A percentile compares a stretch with the other conserved stretches of the same genome.
Conservation (phyloP, 169 alveolate species). For the Besnoitia besnoiti region DNA sequence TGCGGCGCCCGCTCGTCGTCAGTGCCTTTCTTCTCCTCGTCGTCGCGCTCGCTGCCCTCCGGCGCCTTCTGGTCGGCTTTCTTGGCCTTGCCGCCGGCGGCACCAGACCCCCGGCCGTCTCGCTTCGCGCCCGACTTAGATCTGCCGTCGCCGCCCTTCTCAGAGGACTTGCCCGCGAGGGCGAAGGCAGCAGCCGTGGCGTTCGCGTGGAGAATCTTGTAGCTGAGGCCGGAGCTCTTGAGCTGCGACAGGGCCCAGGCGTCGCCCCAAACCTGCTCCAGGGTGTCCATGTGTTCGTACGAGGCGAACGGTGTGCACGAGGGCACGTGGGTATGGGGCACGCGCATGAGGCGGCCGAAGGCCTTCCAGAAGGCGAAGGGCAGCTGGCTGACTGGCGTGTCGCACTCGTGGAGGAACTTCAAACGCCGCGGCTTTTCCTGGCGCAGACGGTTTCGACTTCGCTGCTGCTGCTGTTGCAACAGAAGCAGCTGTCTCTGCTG, state of each 20-base stretch:
- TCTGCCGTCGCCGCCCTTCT: not conserved
- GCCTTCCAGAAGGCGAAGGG: conserved; percentile 65
- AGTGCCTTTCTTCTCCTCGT: not conserved
- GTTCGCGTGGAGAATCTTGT: conserved; percentile 10
- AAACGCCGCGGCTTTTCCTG: conserved; percentile 61
- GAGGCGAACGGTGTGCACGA: conserved; percentile 45
- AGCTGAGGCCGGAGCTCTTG: conserved; percentile 16
- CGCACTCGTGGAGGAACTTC: conserved; percentile 62
- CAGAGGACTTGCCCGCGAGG: not conserved
- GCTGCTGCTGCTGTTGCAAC: conserved; percentile 63
- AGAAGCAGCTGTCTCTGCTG: conserved; percentile 40
- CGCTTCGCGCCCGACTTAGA: not conserved
- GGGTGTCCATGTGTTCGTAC: conserved; percentile 55
- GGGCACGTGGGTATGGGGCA: conserved; percentile 54
- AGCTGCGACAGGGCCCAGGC: conserved; percentile 49
- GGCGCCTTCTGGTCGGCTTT: not conserved
- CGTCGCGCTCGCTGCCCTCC: conserved; percentile 27
- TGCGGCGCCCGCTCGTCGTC: not conserved
- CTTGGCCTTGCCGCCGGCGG: not conserved
- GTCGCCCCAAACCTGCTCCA: conserved; percentile 62
- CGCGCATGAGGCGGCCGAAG: conserved; percentile 58
- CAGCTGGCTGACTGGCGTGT: conserved; percentile 36
- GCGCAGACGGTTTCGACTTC: conserved; percentile 56
- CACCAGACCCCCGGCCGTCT: not conserved
- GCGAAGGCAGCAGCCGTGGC: not conserved